phyloP scores from a whole-genome alignment of 202 grass and related monocot species.

The Schoenoplectus triqueter region DNA sequence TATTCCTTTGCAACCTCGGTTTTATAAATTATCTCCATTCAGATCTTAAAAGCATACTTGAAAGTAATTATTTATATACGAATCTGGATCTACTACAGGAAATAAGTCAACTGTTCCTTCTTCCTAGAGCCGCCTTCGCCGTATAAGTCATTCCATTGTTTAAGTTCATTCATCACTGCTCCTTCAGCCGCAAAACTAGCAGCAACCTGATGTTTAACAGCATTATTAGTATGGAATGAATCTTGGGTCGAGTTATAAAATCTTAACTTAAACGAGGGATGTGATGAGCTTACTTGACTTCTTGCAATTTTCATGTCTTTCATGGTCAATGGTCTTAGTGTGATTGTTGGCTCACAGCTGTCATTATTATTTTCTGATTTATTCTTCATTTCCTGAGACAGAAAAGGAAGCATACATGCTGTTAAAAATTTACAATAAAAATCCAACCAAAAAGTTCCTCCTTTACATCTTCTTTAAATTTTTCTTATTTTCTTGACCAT shows the following conservation, averaged over 20 bases:
- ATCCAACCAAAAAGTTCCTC: not conserved
- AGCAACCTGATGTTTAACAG: slow-evolving; percentile 58
- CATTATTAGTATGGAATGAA: not conserved
- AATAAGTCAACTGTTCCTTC: slow-evolving; percentile 88
- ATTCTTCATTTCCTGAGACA: slow-evolving; percentile 51
- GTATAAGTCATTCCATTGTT: slow-evolving; percentile 87
- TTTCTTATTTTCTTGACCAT: slow-evolving; percentile 12
- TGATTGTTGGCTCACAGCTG: slow-evolving; percentile 38
- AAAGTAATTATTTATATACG: slow-evolving; percentile 40
- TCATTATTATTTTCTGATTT: slow-evolving; percentile 39
- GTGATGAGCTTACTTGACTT: slow-evolving; percentile 63
- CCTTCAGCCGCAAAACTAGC: slow-evolving; percentile 80
- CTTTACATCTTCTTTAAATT: not conserved
- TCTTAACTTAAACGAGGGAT: not conserved
- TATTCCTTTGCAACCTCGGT: not conserved
- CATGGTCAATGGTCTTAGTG: slow-evolving; percentile 80
- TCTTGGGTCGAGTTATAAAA: not conserved
- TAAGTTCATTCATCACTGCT: slow-evolving; percentile 86
- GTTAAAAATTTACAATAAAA: slow-evolving; percentile 23
- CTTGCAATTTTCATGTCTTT: slow-evolving; percentile 91
- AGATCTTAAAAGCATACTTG: not conserved
- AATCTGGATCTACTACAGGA: slow-evolving; percentile 54
- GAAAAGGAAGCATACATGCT: not conserved
- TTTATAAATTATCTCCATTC: not conserved
- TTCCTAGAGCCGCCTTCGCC: slow-evolving; percentile 95